Evolutionary conservation across 2,329 filamentous ascomycete species (phyloP), one percentile per base, ranked within the genome.

Genomic region (Colletotrichum graminicola): DNA sequence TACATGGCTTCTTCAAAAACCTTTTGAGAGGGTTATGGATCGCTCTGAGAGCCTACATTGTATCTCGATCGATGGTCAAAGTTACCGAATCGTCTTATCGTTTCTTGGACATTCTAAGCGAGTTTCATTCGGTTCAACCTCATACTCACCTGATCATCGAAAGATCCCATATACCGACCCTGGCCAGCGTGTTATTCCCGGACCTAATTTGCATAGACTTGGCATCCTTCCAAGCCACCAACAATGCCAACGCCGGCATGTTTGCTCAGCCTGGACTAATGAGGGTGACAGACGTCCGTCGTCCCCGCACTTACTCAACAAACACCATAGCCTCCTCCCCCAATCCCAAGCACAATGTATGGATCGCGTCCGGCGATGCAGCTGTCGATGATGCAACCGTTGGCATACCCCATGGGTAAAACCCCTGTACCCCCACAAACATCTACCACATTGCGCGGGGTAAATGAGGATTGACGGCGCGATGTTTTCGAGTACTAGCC

Each of bases 231-330:
- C 29, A 69, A 47, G n/a, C 14, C 34, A 39, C 23, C 56, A 59
- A 59, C 43, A 43, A 45, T 29, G 45, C 47, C 55, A n/a, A 23
- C 45, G 45, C n/a, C 26, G 23, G 10, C n/a, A 43, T 43, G 47
- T 49, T 49, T 26, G n/a, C 47, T 5, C 14, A n/a, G 47, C n/a
- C n/a, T 14, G n/a, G 47, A n/a, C 41, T 47, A 60, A 36, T 60
- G 52, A 69, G 66, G 66, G 66, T 66, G 62, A 69, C 66, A 66
- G 66, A 59, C 66, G 61, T 60, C 66, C 66, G 66, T 69, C 54
- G 34, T 69, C 62, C 62, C 61, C 61, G 45, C 66, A 69, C 36
- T 51, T 29, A 34, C 5, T 26, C 59, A 65, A 34, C 61, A 49
- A 43, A 26, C 62, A n/a, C 11, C 55, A 14, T 29, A 45, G 21